A percentile compares a stretch with the other conserved stretches of the same genome.
Conservation (phyloP, 2,329 filamentous ascomycete species). For the Aspergillus sp. region DNA sequence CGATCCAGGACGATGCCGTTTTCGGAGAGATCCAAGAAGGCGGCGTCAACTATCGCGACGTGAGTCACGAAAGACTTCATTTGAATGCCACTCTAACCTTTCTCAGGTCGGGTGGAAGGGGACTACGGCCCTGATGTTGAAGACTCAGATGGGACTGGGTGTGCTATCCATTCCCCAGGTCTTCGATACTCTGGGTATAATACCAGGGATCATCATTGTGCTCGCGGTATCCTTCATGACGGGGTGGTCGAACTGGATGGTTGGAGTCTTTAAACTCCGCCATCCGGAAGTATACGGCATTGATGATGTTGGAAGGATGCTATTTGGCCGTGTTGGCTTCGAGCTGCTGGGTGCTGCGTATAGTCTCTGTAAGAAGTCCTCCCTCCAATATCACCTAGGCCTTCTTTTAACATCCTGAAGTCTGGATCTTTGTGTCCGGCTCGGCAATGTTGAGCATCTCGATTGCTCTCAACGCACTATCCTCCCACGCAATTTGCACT, state of each 20-base stretch:
- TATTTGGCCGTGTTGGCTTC: conserved; percentile 56
- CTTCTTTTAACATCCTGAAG: conserved; percentile 2
- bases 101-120: conserved; percentile 44
- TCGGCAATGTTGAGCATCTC: conserved; percentile 44
- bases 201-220: conserved; percentile 49
- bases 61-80: conserved; percentile 2
- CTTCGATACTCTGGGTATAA: conserved; percentile 47
- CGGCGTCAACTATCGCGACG: conserved; percentile 34
- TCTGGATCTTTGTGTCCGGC: conserved; percentile 40
- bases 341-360: conserved; percentile 44
- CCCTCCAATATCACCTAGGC: too few relatives aligned
- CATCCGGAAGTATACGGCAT: conserved; percentile 59
- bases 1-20: conserved; percentile 27
- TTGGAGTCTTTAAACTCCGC: conserved; percentile 52
- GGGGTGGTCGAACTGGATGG: conserved; percentile 50
- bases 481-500: conserved; percentile 32
- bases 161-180: conserved; percentile 50
- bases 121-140: conserved; percentile 46
- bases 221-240: conserved; percentile 44
- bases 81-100: neutral
- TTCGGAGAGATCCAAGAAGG: conserved; percentile 36
- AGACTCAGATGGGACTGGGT: conserved; percentile 46
- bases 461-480: conserved; percentile 42
- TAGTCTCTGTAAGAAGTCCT: conserved; percentile 16
- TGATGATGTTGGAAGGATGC: conserved; percentile 54